Evolutionary conservation across 2,329 filamentous ascomycete species (phyloP).

Genomic region (Sporothrix protearum): DNA sequence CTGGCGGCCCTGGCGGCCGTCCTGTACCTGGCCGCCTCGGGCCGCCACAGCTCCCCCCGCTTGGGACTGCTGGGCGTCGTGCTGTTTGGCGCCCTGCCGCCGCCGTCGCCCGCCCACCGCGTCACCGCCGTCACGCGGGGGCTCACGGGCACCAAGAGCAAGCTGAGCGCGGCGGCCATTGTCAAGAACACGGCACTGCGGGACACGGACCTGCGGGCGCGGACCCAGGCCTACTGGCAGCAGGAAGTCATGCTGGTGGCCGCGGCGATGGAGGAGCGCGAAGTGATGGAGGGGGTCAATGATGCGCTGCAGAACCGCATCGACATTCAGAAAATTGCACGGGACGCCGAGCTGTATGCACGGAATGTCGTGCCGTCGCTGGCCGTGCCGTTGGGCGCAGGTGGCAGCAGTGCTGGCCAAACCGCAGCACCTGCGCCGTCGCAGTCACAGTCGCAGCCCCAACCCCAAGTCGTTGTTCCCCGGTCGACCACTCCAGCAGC

Average conservation of each 20-base stretch:
- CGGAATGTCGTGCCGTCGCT: conserved; percentile 40
- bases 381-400: not conserved
- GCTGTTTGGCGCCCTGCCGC: conserved; percentile 52
- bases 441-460: not conserved
- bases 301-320: conserved; percentile 62
- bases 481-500: conserved; percentile 12
- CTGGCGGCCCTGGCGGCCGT: conserved; percentile 62
- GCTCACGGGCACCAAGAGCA: conserved; percentile 60
- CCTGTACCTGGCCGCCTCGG: conserved; percentile 74
- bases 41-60: conserved; percentile 45
- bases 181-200: conserved; percentile 75
- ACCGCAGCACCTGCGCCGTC: not conserved
- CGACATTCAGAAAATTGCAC: conserved; percentile 57
- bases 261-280: conserved; percentile 73
- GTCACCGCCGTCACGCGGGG: conserved; percentile 57
- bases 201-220: conserved; percentile 65
- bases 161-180: conserved; percentile 68
- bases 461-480: not conserved
- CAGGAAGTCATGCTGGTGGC: conserved; percentile 70
- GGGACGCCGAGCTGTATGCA: conserved; percentile 62
- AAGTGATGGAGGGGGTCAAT: conserved; percentile 68
- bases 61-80: conserved; percentile 21
- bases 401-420: not conserved
- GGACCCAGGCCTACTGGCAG: conserved; percentile 72
- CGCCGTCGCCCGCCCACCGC: conserved; percentile 60